Evolutionary conservation across 208 protist species (phyloP).

Genomic region (Leishmania amazonensis): DNA sequence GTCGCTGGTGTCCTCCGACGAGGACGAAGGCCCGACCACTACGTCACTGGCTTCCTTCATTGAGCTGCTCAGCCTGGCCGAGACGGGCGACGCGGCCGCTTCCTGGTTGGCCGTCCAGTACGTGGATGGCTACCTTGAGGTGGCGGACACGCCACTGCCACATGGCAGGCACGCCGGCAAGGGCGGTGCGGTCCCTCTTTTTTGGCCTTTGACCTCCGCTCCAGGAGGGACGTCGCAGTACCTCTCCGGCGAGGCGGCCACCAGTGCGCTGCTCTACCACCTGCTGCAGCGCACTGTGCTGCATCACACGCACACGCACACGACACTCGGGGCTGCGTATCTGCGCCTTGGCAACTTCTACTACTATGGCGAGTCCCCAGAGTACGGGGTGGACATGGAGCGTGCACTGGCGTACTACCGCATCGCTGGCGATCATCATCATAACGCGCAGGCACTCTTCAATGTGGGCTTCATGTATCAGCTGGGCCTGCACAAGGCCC

Average conservation of each 20-base stretch:
- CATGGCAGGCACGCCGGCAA: neutral
- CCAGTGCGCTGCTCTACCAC: constrained; percentile 43
- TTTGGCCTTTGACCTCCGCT: constrained; percentile 4
- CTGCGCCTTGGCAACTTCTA: constrained; percentile 75
- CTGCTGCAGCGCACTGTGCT: constrained; percentile 43
- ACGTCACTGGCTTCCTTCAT: constrained; percentile 46
- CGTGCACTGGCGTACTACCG: constrained; percentile 68
- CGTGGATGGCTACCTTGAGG: constrained; percentile 38
- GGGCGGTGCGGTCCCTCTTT: constrained; percentile 7
- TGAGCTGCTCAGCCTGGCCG: constrained; percentile 54
- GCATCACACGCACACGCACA: constrained; percentile 13
- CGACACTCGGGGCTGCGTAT: constrained; percentile 36
- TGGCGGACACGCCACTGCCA: constrained; percentile 5
- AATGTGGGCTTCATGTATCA: constrained; percentile 77
- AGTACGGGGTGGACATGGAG: constrained; percentile 48
- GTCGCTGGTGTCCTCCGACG: constrained; percentile 21
- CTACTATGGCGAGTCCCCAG: constrained; percentile 60
- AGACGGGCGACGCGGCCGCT: constrained; percentile 44
- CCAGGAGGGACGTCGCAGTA: constrained; percentile 10
- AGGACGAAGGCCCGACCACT: constrained; percentile 17
- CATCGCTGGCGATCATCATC: constrained; percentile 32
- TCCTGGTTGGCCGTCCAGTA: constrained; percentile 37
- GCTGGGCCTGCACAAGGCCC: constrained; percentile 43
- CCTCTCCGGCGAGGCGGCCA: constrained; percentile 52
- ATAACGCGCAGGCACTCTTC: constrained; percentile 53